Evolutionary conservation across 1,139 yeast genomes (phyloP).

Genomic region (Nakaseomyces uthaithaninus): DNA sequence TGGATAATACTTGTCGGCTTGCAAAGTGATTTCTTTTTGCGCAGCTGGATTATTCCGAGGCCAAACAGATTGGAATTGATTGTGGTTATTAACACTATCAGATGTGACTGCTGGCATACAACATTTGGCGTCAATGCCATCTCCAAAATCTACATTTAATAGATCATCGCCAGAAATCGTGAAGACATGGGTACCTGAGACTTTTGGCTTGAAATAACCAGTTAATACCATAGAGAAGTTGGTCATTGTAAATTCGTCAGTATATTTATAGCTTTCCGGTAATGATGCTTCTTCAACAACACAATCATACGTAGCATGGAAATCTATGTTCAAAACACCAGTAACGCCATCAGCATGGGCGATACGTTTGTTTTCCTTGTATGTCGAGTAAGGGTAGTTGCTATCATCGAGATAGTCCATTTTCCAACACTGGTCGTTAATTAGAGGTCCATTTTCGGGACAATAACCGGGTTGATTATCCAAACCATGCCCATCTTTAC

Average conservation of each 20-base stretch:
- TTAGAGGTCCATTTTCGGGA: neutral
- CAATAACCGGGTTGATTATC: neutral
- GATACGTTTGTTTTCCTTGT: neutral
- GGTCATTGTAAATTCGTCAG: neutral
- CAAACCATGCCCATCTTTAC: neutral
- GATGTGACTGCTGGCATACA: slow-evolving; percentile 2
- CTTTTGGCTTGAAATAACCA: slow-evolving; percentile 1
- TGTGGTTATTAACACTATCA: neutral
- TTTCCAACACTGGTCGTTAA: slow-evolving; percentile 2
- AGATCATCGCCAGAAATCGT: neutral
- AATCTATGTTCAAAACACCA: neutral
- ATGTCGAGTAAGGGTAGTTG: neutral
- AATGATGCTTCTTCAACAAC: neutral
- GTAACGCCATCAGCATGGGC: slow-evolving; percentile 2
- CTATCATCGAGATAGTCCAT: slow-evolving; percentile 1
- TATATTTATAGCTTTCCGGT: neutral
- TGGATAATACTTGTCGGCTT: slow-evolving; percentile 1
- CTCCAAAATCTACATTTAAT: neutral
- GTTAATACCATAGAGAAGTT: neutral
- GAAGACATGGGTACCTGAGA: neutral
- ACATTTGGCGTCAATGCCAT: neutral
- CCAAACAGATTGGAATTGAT: neutral
- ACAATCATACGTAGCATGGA: neutral
- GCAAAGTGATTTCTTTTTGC: neutral
- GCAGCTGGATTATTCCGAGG: neutral